Percentiles rank a stretch among this genome's conserved stretches.
Conservation (phyloP, 176 grass and related monocot species). For the Rhynchospora tenuis region DNA sequence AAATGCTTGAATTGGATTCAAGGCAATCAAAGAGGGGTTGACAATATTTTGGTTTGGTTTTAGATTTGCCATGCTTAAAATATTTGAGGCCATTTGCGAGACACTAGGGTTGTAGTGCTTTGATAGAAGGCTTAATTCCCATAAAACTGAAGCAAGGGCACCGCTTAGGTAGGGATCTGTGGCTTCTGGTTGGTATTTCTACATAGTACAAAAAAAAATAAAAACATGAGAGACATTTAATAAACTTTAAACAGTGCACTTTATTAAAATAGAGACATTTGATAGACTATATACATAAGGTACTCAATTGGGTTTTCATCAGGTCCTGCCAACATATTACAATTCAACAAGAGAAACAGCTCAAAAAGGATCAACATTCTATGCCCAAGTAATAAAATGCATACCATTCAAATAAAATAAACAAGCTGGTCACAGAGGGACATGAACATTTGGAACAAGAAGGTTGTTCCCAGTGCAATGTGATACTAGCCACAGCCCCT, state of each 20-base stretch:
- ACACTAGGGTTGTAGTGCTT: conserved; percentile 74
- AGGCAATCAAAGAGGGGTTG: conserved; percentile 43
- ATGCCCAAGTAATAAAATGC: background rate
- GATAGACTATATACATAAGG: background rate
- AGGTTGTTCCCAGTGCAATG: background rate
- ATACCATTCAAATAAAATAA: background rate
- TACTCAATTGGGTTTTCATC: background rate
- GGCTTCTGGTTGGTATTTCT: conserved; percentile 92
- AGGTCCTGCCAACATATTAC: conserved; percentile 3
- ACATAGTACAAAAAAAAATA: conserved; percentile 21
- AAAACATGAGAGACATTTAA: background rate
- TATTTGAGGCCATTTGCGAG: conserved; percentile 59
- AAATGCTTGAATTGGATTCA: conserved; percentile 71
- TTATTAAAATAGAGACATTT: background rate
- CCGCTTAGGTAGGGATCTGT: conserved; percentile 87
- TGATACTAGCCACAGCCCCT: background rate
- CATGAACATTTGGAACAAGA: background rate
- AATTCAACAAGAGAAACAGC: background rate
- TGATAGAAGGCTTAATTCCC: conserved; percentile 84
- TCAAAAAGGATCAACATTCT: background rate
- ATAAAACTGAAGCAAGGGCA: conserved; percentile 83
- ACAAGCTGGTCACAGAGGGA: background rate
- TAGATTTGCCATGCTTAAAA: conserved; percentile 67
- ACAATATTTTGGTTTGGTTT: conserved; percentile 58
- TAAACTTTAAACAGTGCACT: background rate